Conservation (phyloP, 1,284 basidiomycete species). For the Coriolopsis trogii region DNA sequence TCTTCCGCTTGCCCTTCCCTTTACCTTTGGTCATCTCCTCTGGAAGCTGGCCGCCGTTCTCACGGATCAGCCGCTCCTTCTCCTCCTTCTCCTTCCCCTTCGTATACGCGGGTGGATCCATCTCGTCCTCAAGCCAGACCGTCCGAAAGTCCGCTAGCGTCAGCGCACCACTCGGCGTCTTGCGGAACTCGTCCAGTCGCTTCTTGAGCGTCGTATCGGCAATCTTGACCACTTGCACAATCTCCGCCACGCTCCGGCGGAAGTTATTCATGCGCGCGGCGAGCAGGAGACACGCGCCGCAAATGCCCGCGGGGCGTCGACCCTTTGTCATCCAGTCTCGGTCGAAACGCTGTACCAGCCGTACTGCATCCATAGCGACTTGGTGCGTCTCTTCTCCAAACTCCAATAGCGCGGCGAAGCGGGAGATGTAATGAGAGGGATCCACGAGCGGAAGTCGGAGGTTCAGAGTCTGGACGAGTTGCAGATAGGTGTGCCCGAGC, state of each 20-base stretch:
- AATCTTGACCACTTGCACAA: constrained; percentile 98
- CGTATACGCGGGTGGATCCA: constrained; percentile 88
- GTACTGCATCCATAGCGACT: constrained; percentile 92
- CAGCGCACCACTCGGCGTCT: constrained; percentile 83
- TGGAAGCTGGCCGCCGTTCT: constrained; percentile 33
- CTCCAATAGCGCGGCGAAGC: constrained; percentile 95
- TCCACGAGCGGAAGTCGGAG: constrained; percentile 92
- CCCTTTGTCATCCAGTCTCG: constrained; percentile 98
- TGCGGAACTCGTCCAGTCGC: constrained; percentile 94
- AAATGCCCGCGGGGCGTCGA: constrained; percentile 94
- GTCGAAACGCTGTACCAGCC: constrained; percentile 93
- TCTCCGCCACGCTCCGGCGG: constrained; percentile 89
- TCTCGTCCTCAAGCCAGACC: constrained; percentile 90
- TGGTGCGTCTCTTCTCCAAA: constrained; percentile 94
- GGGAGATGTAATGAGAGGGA: constrained; percentile 95
- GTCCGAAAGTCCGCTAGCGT: constrained; percentile 92
- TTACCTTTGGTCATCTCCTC: constrained; percentile 41
- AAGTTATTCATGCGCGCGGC: constrained; percentile 99
- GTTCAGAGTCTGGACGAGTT: constrained; percentile 89
- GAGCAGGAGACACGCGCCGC: constrained; percentile 92
- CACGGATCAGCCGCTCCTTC: constrained; percentile 49
- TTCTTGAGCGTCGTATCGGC: constrained; percentile 94
- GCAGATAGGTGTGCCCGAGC: constrained; percentile 94
- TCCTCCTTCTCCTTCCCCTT: constrained; percentile 77
- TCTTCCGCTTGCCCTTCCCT: constrained; percentile 43